These are phyloP conservation scores for Talaromyces rugulosus DNA, from an alignment of 2,329 filamentous ascomycete genomes.

Conservation along the genomic window DNA sequence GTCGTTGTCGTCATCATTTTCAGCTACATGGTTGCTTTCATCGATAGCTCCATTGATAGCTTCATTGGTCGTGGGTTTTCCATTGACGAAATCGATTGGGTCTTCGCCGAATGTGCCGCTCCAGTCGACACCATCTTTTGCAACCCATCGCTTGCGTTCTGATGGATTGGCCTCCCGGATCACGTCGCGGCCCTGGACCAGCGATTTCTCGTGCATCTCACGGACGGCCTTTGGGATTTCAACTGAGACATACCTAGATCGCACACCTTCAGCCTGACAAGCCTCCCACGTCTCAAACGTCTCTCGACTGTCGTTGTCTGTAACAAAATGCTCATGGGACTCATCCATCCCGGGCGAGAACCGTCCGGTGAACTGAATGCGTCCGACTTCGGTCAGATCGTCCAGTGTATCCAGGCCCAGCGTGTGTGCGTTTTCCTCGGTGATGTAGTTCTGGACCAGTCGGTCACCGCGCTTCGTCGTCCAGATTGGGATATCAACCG, in stretches of 20 bases:
- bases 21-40: background rate
- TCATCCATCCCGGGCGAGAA: conserved; percentile 91
- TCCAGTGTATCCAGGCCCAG: conserved; percentile 65
- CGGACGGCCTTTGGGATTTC: conserved; percentile 70
- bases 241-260: conserved; percentile 63
- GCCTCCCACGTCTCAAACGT: conserved; percentile 95
- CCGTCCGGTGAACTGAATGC: conserved; percentile 70
- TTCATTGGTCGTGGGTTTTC: conserved; percentile 52
- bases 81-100: conserved; percentile 58
- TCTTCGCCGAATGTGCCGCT: conserved; percentile 79
- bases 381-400: conserved; percentile 73
- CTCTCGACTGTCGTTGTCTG: conserved; percentile 83
- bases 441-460: conserved; percentile 89
- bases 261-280: conserved; percentile 81
- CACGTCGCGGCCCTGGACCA: conserved; percentile 75
- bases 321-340: conserved; percentile 76
- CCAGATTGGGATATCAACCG: conserved; percentile 89
- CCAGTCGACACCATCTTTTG: conserved; percentile 80
- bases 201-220: conserved; percentile 73
- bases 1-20: background rate
- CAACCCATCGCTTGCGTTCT: conserved; percentile 71
- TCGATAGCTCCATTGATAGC: background rate
- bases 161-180: conserved; percentile 64
- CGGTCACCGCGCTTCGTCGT: conserved; percentile 69
- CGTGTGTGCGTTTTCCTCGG: conserved; percentile 65